Evolutionary conservation across 1,284 basidiomycete species (phyloP), one percentile per base, ranked within the genome.

Genomic region (Rhodotorula mucilaginosa): DNA sequence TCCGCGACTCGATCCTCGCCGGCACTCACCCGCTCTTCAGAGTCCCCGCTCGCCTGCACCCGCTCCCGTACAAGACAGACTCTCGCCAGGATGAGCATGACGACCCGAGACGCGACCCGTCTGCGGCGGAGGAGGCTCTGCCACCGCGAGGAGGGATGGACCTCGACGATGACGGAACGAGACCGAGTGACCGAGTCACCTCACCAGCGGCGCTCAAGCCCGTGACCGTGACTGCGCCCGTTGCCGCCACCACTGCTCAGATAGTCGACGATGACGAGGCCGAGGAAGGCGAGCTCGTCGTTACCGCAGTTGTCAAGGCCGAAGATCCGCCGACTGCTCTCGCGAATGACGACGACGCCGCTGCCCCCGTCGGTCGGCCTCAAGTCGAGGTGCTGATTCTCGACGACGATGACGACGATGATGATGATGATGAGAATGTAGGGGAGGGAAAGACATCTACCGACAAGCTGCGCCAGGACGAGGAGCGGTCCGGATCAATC

Each of bases 11-110:
- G 13, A 54, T 72, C 48, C 63, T 60, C 12, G 31, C 34, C 12
- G 70, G 70, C 7, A 21, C 34, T 4, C 70, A 72, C 39, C 70
- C 70, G 6, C 51, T 72, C 39, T 72, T 68, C 61, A 16, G 70
- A 1, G 70, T 71, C 15, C 70, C 70, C 5, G 61, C 67, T 12
- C 29, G 46, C 31, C 66, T 63, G 3, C 57, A 21, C 47, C 54
- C 65, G 3, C 54, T 68, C 8, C 65, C 69, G 18, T 44, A 44
- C 39, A 44, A 12, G 39, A 44, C 39, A 44, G 39, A 44, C 1
- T 13, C 39, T 44, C 61, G 54, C 26, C 54, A 57, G 39, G 47
- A 48, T 21, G 12, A 19, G 3, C 7, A 19, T 16, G 19, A 16
- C 10, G 44, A 57, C 15, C 5, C 60, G 8, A 29, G 8, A 44